Percentiles rank a stretch among this genome's conserved stretches.
Evolutionary conservation across 2,329 filamentous ascomycete species (phyloP).

Genomic region (Colletotrichum sp.): DNA sequence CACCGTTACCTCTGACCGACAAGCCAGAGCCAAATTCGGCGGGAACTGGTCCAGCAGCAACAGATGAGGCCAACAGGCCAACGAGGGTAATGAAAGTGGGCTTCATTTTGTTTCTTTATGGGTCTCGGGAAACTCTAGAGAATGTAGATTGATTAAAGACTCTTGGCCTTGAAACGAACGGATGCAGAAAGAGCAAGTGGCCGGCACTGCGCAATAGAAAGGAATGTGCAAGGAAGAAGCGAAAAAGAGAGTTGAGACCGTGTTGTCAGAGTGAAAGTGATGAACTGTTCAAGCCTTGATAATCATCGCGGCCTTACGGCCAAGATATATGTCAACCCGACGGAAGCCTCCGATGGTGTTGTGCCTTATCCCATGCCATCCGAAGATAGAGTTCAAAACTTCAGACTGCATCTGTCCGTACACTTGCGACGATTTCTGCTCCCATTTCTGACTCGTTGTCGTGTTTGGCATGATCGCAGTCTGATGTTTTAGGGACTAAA

Average conservation of each 20-base stretch:
- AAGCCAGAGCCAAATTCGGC: background rate
- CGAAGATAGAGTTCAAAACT: slow-evolving; percentile 7
- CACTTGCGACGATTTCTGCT: slow-evolving; percentile 5
- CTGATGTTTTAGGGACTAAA: background rate
- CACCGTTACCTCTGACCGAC: background rate
- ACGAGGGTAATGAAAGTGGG: slow-evolving; percentile 2
- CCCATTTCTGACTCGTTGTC: background rate
- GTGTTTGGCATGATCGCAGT: background rate
- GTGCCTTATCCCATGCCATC: background rate
- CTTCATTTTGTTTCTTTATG: slow-evolving; percentile 1
- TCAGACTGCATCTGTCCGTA: slow-evolving; percentile 2
- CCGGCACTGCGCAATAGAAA: slow-evolving; percentile 15
- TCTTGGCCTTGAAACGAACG: background rate
- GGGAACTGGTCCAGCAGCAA: slow-evolving; percentile 7
- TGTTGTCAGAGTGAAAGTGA: background rate
- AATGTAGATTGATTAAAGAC: background rate
- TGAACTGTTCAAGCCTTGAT: rapidly evolving
- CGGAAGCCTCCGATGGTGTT: background rate
- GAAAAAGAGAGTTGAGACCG: background rate
- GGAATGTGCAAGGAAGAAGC: background rate
- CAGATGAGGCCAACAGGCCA: slow-evolving; percentile 2
- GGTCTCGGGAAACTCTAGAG: background rate
- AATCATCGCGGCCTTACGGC: background rate
- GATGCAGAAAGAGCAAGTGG: slow-evolving; percentile 13
- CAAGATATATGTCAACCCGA: background rate